Percentiles rank a stretch among this genome's conserved stretches.
These are phyloP conservation scores for Mediolabrus comicus DNA, from an alignment of 108 stramenopile species.

Conservation along the genomic window DNA sequence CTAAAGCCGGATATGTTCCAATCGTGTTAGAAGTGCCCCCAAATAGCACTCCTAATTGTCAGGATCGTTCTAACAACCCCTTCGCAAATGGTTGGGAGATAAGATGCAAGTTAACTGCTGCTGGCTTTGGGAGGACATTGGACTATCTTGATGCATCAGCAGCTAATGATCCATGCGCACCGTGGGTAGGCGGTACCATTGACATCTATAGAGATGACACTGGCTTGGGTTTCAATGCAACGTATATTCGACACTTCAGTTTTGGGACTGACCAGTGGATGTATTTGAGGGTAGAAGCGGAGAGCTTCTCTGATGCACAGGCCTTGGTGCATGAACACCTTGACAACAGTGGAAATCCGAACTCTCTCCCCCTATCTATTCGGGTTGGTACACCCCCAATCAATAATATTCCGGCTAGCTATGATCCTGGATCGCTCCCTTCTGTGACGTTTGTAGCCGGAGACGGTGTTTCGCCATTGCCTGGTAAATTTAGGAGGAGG, in stretches of 20 bases:
- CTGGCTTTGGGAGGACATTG: neutral
- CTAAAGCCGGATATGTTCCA: neutral
- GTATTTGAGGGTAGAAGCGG: neutral
- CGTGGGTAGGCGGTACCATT: neutral
- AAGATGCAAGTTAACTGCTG: neutral
- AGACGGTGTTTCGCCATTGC: neutral
- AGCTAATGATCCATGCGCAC: neutral
- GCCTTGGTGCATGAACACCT: slow-evolving; percentile 1
- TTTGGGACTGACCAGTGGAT: neutral
- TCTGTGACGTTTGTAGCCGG: slow-evolving; percentile 18
- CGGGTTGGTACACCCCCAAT: neutral
- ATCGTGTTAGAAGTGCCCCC: neutral
- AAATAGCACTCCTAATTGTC: neutral
- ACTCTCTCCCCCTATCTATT: neutral
- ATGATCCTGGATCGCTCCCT: neutral
- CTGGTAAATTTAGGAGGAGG: neutral
- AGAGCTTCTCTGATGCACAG: neutral
- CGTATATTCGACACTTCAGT: slow-evolving; percentile 3
- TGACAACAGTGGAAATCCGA: neutral
- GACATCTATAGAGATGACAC: slow-evolving; percentile 1
- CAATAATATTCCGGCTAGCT: neutral
- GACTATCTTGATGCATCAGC: neutral
- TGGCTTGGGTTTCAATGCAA: neutral
- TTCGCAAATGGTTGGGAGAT: too few relatives aligned
- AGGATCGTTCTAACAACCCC: too few relatives aligned